A percentile compares a stretch with the other conserved stretches of the same genome.
phyloP scores from a whole-genome alignment of 139 green algal species.

The Tetradesmus lagerheimii region DNA sequence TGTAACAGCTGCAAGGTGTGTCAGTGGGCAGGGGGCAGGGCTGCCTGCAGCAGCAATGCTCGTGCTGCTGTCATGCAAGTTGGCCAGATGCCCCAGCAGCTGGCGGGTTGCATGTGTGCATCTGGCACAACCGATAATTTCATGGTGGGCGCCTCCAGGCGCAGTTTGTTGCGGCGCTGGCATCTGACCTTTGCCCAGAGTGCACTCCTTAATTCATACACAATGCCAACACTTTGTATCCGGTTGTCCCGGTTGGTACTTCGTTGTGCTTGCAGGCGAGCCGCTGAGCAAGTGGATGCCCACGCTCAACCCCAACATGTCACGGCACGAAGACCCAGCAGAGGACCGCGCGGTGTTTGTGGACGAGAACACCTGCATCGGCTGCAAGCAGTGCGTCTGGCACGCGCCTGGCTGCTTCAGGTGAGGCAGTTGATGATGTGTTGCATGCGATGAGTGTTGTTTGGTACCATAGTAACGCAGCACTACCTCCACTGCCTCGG shows the following conservation, averaged over 20 bases:
- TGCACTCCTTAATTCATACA: too few relatives aligned
- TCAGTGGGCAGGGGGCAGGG: background rate
- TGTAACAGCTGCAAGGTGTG: too few relatives aligned
- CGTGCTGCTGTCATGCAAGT: too few relatives aligned
- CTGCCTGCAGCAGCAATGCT: background rate
- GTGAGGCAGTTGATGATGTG: background rate
- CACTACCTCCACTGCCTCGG: too few relatives aligned
- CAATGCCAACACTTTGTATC: too few relatives aligned
- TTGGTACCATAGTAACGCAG: background rate
- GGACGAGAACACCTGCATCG: conserved; percentile 90
- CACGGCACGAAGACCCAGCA: conserved; percentile 73
- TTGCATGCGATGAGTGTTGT: background rate
- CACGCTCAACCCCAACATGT: conserved; percentile 61
- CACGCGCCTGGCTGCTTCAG: conserved; percentile 79
- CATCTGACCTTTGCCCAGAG: too few relatives aligned
- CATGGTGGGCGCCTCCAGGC: too few relatives aligned
- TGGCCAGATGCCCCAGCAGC: too few relatives aligned
- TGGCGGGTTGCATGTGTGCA: too few relatives aligned
- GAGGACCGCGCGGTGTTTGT: conserved; percentile 89
- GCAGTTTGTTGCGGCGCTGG: too few relatives aligned
- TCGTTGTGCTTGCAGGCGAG: conserved; percentile 61
- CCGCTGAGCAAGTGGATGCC: conserved; percentile 86
- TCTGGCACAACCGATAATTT: too few relatives aligned
- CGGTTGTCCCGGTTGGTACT: too few relatives aligned
- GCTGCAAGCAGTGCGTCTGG: conserved; percentile 91